Base-by-base conservation (phyloP, 1,284 basidiomycete genomes). In the Fistulinella staudtii region DNA sequence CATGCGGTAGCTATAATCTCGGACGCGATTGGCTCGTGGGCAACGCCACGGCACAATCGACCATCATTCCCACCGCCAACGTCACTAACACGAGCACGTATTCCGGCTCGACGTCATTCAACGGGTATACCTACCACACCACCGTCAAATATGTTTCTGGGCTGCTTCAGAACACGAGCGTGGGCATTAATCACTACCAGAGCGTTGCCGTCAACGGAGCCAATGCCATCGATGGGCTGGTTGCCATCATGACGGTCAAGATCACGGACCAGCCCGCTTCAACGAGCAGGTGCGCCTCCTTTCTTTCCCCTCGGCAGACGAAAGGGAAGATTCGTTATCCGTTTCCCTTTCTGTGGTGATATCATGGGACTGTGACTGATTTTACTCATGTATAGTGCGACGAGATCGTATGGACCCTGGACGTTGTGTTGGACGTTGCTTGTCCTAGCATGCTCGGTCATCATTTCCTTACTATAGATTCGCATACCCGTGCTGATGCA, bases 221-320 rank as follows among this genome's bases (percentile, higher is more conserved):
- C 13, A 82, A 80, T 40, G 82, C 92, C 0, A 75, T 85, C 5
- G 93, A 97, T 61, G 93, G 94, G 0, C 71, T 93, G 5, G 85
- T 96, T 0, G 92, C 90, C 0, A 70, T 97, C 2, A 57, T 95
- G 53, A 83, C 81, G 0, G 85, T 94, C 39, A 79, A 75, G 56
- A 81, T 93, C 33, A 74, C 77, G 2, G 60, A 51, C 27, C 55
- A 57, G 21, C 79, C 81, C 4, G 30, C 53, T 8, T 15, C 49
- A 6, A 37, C 48, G 1, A 58, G 42, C 42, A 50, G 57, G 58
- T 60, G 31, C 10, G 56, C 48, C 7, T n/a, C 5, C 10, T 30
- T 8, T 30, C 13, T n/a, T 8, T 30, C 3, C 29, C 8, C 8
- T n/a, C n/a, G 4, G 7, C 8, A 30, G n/a, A n/a, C 6, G 29